Base-by-base conservation (phyloP, 129 eudicot species). In the Arctium lappa region DNA sequence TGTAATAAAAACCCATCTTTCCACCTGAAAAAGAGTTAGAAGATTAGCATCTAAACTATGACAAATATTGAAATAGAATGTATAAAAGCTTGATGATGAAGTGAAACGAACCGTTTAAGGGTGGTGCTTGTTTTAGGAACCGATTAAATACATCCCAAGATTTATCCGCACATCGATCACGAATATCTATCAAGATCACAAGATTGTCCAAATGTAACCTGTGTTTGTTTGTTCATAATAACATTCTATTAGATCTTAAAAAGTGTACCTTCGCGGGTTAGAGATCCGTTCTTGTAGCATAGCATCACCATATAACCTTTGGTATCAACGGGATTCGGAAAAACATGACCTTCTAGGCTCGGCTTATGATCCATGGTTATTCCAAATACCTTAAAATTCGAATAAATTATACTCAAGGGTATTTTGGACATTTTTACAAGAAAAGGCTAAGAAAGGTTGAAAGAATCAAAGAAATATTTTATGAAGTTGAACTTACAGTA, bases 271-370 rank as follows among this genome's bases (percentile, higher is more conserved):
- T 95, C 97, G 73, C 99, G 98, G 32, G 99, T 92, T 77, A 95
- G 80, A 69, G 99, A 95, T 36, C 99, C 97, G 62, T 95, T 95
- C 85, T 93, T 95, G 79, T 93, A 95, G 82, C 88, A 84, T 72
- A 95, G 81, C 99, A 95, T 95, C 22, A 95, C 99, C 99, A 95
- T 95, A 84, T 88, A 95, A 82, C 92, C 90, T 84, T 90, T 79
- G 11, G 92, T 72, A 83, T 95, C 97, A 71, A 95, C 98, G 13
- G 98, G 99, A 84, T 95, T 95, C 78, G 99, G 99, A 60, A 95
- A 91, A 36, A 89, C 92, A 79, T 93, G 93, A 32, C 99, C 99
- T 87, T 95, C 99, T 50, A 95, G 40, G 84, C 95, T 83, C 29
- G 98, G 97, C 5, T 87, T 87, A 81, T 88, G 98, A 9, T 95